phyloP scores from a whole-genome alignment of 2,329 filamentous ascomycete species.

The Curvularia verruculosa region DNA sequence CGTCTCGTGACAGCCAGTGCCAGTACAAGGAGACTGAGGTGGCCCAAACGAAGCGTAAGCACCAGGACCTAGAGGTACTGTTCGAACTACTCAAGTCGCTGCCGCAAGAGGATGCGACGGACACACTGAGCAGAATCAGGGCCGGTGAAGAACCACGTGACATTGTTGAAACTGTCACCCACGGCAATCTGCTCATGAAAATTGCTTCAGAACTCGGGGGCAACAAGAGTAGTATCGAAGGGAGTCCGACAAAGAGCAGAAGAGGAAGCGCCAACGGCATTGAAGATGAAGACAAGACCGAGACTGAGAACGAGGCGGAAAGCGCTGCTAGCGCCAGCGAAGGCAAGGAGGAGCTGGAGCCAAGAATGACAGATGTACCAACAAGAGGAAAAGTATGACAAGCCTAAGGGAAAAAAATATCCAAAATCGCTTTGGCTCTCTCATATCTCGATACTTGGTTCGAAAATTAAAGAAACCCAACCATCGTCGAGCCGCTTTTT shows the following conservation, averaged over 20 bases:
- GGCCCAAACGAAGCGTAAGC: constrained; percentile 21
- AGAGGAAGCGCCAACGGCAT: background rate
- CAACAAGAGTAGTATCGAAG: background rate
- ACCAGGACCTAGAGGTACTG: constrained; percentile 21
- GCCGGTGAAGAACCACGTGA: constrained; percentile 22
- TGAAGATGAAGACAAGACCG: background rate
- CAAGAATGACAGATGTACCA: background rate
- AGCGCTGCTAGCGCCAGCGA: background rate
- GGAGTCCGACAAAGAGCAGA: background rate
- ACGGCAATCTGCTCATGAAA: constrained; percentile 26
- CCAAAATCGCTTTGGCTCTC: no score
- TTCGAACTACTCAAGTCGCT: constrained; percentile 22
- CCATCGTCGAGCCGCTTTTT: background rate
- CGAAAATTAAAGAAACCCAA: background rate
- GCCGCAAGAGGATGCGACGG: constrained; percentile 16
- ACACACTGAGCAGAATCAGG: constrained; percentile 20
- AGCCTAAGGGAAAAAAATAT: background rate
- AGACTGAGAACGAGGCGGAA: background rate
- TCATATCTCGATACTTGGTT: background rate
- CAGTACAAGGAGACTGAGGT: constrained; percentile 25
- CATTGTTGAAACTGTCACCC: constrained; percentile 21
- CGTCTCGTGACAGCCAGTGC: constrained; percentile 18
- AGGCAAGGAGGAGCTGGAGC: background rate
- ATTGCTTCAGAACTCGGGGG: constrained; percentile 11
- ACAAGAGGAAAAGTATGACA: background rate